Conservation (phyloP, 768 basidiomycete genomes). For the Xanthoconium stramineum region DNA sequence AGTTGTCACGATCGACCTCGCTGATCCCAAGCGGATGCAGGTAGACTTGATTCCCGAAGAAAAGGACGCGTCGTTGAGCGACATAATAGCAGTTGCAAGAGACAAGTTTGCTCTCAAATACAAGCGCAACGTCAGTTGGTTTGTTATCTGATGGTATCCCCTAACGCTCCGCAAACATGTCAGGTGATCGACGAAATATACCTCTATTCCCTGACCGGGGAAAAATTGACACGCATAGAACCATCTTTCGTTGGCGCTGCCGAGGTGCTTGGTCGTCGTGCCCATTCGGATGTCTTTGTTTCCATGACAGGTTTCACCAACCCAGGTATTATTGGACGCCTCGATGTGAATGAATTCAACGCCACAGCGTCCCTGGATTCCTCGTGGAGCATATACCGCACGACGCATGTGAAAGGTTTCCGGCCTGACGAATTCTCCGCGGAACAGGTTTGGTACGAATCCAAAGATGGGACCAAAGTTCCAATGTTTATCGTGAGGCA, state of each 20-base stretch:
- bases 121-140: constrained; percentile 61
- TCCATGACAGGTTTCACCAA: constrained; percentile 66
- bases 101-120: constrained; percentile 61
- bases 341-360: constrained; percentile 46
- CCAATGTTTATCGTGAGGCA: constrained; percentile 87
- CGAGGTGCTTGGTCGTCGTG: constrained; percentile 46
- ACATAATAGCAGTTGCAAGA: constrained; percentile 44
- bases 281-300: constrained; percentile 61
- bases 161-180: constrained; percentile 6
- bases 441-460: constrained; percentile 75
- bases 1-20: constrained; percentile 61
- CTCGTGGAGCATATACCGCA: constrained; percentile 57
- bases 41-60: constrained; percentile 69
- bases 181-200: constrained; percentile 79
- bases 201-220: constrained; percentile 57
- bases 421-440: constrained; percentile 65
- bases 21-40: constrained; percentile 44
- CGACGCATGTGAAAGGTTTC: constrained; percentile 58
- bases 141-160: neutral
- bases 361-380: constrained; percentile 35
- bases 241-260: constrained; percentile 67
- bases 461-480: constrained; percentile 75
- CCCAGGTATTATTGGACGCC: constrained; percentile 62
- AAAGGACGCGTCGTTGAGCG: constrained; percentile 56
- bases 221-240: constrained; percentile 52